Conservation (phyloP, 2,329 filamentous ascomycete species). For the Colletotrichum sidae region DNA sequence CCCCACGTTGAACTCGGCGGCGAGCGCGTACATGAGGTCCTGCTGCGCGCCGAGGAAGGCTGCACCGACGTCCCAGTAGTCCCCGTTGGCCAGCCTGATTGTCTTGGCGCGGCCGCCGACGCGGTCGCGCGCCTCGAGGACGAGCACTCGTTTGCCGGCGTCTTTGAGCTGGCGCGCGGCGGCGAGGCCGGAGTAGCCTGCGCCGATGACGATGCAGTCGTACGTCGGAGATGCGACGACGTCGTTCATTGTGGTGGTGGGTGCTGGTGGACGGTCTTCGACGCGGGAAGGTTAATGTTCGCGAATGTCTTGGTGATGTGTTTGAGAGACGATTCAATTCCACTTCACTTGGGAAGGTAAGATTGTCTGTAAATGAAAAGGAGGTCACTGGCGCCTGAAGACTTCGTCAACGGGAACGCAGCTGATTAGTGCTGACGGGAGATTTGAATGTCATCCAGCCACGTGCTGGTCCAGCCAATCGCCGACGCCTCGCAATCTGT, state of each 20-base stretch:
- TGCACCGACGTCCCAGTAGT: slow-evolving; percentile 40
- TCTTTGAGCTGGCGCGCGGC: slow-evolving; percentile 32
- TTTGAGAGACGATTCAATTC: too few species aligned
- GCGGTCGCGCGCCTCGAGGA: slow-evolving; percentile 35
- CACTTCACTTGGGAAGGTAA: too few species aligned
- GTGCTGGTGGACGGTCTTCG: not conserved
- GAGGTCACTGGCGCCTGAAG: not conserved
- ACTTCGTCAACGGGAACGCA: slow-evolving; percentile 1
- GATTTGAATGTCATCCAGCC: slow-evolving; percentile 17
- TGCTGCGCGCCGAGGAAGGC: slow-evolving; percentile 39
- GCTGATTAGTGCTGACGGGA: slow-evolving; percentile 15
- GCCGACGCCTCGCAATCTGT: slow-evolving; percentile 19
- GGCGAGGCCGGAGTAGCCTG: slow-evolving; percentile 31
- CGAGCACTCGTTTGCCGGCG: slow-evolving; percentile 20
- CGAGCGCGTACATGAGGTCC: slow-evolving; percentile 31
- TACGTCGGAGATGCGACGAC: slow-evolving; percentile 10
- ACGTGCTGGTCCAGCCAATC: slow-evolving; percentile 12
- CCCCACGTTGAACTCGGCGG: slow-evolving; percentile 27
- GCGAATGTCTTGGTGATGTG: too few species aligned
- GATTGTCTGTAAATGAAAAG: slow-evolving; percentile 5
- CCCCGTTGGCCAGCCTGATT: slow-evolving; percentile 22
- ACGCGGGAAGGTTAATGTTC: not conserved
- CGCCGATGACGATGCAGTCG: slow-evolving; percentile 37
- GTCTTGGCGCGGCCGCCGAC: slow-evolving; percentile 36
- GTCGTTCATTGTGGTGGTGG: slow-evolving; percentile 3